A percentile compares a stretch with the other conserved stretches of the same genome.
phyloP scores from a whole-genome alignment of 345 rosid genomes.

The Citrus glauca region DNA sequence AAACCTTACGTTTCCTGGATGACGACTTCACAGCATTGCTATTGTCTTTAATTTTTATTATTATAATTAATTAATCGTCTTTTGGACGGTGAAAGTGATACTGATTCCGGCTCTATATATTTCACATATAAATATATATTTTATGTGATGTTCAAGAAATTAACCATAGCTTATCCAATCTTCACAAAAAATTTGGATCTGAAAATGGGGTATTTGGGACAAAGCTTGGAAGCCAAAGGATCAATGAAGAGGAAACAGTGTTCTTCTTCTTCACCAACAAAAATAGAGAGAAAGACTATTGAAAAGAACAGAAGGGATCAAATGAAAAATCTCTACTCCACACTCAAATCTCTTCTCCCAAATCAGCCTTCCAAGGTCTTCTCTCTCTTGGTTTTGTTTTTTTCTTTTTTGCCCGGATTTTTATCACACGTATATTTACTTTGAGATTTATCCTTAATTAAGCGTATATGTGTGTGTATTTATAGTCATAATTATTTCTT shows the following conservation, averaged over 20 bases:
- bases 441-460: too few relatives aligned
- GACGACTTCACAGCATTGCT: neutral
- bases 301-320: slow-evolving; percentile 55
- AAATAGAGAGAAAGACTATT: slow-evolving; percentile 43
- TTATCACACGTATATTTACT: too few relatives aligned
- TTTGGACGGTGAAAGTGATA: neutral
- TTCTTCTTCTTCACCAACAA: slow-evolving; percentile 16
- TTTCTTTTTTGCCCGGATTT: too few relatives aligned
- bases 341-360: slow-evolving; percentile 49
- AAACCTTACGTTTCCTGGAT: neutral
- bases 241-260: slow-evolving; percentile 11
- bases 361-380: slow-evolving; percentile 25
- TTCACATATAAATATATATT: neutral
- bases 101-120: neutral
- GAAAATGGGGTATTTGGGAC: neutral
- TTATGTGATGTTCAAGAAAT: neutral
- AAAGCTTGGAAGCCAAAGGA: neutral
- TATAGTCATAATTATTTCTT: too few relatives aligned
- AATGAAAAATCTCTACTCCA: slow-evolving; percentile 40
- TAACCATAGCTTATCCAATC: neutral
- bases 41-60: neutral
- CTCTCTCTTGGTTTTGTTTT: neutral
- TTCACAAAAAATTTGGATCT: neutral
- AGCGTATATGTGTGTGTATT: too few relatives aligned
- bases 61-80: neutral